Base-by-base conservation (phyloP, 2,329 filamentous ascomycete genomes). In the Thermothelomyces thermophilus region DNA sequence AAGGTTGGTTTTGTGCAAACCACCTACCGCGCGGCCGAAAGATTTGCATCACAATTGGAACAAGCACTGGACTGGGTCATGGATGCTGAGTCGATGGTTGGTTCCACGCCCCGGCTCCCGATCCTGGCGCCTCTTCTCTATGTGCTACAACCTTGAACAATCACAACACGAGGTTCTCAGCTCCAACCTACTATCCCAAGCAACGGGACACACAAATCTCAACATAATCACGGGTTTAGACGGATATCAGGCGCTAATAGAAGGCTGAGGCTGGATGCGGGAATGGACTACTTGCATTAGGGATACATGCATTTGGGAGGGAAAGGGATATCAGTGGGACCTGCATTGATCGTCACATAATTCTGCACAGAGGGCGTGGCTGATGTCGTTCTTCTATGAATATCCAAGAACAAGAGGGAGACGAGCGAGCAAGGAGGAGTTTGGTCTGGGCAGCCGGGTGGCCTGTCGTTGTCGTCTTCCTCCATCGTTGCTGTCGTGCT, bases 291-390 rank as follows among this genome's bases (percentile, higher is more conserved):
- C 13, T 19, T 22, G 9, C 33, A 37, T 31, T 26, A 9, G 9
- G 13, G 34, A 17, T 20, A n/a, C 14, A 8, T 34, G 14, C 9
- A 30, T 22, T 14, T 24, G 35, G 16, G 19, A 31, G 8, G 16
- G n/a, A 26, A 14, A 20, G 31, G 17, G 14, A 33, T 35, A 8
- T 41, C 20, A 10, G 16, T 11, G 28, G 26, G 16, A 14, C 14
- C 35, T 35, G 28, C 41, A 34, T 44, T 44, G 37, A 9, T 9
- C 9, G 24, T 26, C 9, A 9, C 24, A 24, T 19, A 20, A 41
- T 41, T 41, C 22, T 26, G 24, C 22, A 9, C 11, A 35, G 41
- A 50, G 47, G 47, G 45, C 45, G 45, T 50, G 45, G 41, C 34
- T 34, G 26, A 40, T 5, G 5, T 9, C 43, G 26, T 41, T 41